Evolutionary conservation across 495 filamentous ascomycete genomes (phyloP).

Genomic region (Aspergillus panamensis): DNA sequence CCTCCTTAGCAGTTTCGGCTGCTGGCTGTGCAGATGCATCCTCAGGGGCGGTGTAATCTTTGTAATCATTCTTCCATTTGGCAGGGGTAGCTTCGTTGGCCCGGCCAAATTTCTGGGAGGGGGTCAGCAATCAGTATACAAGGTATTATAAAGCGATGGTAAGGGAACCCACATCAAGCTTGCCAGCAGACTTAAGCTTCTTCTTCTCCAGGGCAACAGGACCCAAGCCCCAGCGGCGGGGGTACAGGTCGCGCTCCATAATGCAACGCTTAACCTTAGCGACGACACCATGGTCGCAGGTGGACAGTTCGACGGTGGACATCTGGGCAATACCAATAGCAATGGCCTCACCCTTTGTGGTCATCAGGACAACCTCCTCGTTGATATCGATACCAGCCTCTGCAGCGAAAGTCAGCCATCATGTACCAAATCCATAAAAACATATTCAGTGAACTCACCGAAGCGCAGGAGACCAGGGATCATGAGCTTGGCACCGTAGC

Average conservation of each 20-base stretch:
- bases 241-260: constrained; percentile 98
- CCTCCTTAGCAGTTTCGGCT: constrained; percentile 40
- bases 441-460: constrained; percentile 43
- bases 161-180: constrained; percentile 69
- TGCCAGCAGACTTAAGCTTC: constrained; percentile 96
- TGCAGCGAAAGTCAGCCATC: constrained; percentile 34
- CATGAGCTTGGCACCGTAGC: constrained; percentile 98
- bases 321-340: constrained; percentile 93
- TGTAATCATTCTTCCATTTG: constrained; percentile 86
- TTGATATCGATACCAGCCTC: constrained; percentile 83
- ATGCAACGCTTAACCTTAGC: constrained; percentile 98
- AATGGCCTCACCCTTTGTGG: constrained; percentile 97
- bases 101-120: constrained; percentile 74
- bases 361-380: constrained; percentile 95
- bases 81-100: constrained; percentile 87
- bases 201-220: constrained; percentile 93
- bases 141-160: neutral
- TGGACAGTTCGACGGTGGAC: constrained; percentile 86
- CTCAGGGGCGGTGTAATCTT: constrained; percentile 69
- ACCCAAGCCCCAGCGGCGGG: constrained; percentile 89
- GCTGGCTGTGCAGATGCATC: constrained; percentile 40
- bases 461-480: constrained; percentile 90
- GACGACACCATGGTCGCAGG: constrained; percentile 93
- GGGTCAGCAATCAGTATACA: constrained; percentile 16
- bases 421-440: neutral